phyloP scores from a whole-genome alignment of 2,329 filamentous ascomycete genomes.

The Cytospora paraplurivora region DNA sequence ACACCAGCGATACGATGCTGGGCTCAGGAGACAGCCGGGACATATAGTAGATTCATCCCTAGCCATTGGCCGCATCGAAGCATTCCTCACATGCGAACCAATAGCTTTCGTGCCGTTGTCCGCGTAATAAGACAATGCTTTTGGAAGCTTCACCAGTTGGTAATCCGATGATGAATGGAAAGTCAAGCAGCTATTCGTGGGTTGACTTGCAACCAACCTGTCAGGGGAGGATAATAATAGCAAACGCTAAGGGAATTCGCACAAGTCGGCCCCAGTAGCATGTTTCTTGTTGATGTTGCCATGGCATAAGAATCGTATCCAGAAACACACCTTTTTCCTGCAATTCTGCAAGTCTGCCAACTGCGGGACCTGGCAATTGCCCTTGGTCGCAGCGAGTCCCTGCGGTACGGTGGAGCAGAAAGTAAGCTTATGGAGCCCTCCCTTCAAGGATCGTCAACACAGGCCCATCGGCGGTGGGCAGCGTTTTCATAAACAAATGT shows the following conservation, averaged over 20 bases:
- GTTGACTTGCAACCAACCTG: conserved; percentile 9
- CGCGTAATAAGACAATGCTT: conserved; percentile 1
- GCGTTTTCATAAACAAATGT: neutral
- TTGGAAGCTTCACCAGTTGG: neutral
- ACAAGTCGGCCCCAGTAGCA: conserved; percentile 12
- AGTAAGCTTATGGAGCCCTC: conserved; percentile 14
- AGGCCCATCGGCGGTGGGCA: neutral
- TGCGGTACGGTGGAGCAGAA: conserved; percentile 9
- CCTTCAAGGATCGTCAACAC: neutral
- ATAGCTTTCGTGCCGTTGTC: neutral
- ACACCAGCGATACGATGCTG: conserved; percentile 10
- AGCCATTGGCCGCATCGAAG: neutral
- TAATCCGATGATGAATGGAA: neutral
- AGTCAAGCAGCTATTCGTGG: neutral
- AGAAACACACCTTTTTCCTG: conserved; percentile 3
- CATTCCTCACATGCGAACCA: conserved; percentile 1
- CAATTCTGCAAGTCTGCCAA: conserved; percentile 6
- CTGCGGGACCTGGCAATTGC: neutral
- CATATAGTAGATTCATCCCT: neutral
- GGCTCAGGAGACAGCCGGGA: conserved; percentile 12
- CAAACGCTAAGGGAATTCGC: conserved; percentile 17
- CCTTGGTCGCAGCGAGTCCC: conserved; percentile 1
- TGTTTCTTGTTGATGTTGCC: conserved; percentile 18
- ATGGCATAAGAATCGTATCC: neutral
- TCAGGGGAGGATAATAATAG: conserved; percentile 24